Percentiles rank a stretch among this genome's conserved stretches.
Conservation (phyloP, 768 basidiomycete genomes). For the Tremella fuciformis region DNA sequence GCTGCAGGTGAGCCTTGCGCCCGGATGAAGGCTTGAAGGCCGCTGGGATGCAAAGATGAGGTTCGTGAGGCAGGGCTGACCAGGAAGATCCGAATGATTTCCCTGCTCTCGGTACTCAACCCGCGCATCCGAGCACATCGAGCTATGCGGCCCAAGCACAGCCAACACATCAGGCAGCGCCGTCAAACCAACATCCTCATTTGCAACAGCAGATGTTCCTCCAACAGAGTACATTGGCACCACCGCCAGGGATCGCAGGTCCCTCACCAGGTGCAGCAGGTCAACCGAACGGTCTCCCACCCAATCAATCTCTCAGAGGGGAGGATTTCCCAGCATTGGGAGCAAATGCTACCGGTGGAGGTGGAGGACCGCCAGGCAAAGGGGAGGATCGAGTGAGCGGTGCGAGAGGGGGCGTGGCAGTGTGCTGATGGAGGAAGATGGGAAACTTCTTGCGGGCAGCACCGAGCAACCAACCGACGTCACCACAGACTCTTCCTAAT, state of each 20-base stretch:
- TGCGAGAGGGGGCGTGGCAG: not conserved
- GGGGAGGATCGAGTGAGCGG: slow-evolving; percentile 3
- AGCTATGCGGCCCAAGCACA: slow-evolving; percentile 45
- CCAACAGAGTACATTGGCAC: slow-evolving; percentile 26
- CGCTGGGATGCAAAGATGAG: not conserved
- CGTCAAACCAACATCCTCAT: slow-evolving; percentile 27
- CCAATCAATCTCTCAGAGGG: slow-evolving; percentile 21
- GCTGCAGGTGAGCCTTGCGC: slow-evolving; percentile 23
- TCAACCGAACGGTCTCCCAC: slow-evolving; percentile 25
- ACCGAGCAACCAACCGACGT: slow-evolving; percentile 23
- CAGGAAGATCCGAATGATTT: slow-evolving; percentile 46
- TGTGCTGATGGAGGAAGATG: slow-evolving; percentile 20
- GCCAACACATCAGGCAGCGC: slow-evolving; percentile 17
- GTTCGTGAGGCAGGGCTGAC: not conserved
- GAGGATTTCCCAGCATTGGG: slow-evolving; percentile 48
- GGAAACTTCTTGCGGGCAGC: slow-evolving; percentile 31
- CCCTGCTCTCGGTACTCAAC: slow-evolving; percentile 44
- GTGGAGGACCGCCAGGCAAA: slow-evolving; percentile 4
- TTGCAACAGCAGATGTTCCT: slow-evolving; percentile 39
- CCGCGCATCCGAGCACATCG: slow-evolving; percentile 22
- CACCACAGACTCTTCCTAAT: slow-evolving; percentile 21
- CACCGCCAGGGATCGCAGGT: slow-evolving; percentile 40
- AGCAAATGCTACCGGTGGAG: not conserved
- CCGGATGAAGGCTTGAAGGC: not conserved
- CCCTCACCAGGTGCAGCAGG: slow-evolving; percentile 13